A percentile compares a stretch with the other conserved stretches of the same genome.
Evolutionary conservation across 2,329 filamentous ascomycete species (phyloP).

Genomic region (Pleurostoma richardsiae): DNA sequence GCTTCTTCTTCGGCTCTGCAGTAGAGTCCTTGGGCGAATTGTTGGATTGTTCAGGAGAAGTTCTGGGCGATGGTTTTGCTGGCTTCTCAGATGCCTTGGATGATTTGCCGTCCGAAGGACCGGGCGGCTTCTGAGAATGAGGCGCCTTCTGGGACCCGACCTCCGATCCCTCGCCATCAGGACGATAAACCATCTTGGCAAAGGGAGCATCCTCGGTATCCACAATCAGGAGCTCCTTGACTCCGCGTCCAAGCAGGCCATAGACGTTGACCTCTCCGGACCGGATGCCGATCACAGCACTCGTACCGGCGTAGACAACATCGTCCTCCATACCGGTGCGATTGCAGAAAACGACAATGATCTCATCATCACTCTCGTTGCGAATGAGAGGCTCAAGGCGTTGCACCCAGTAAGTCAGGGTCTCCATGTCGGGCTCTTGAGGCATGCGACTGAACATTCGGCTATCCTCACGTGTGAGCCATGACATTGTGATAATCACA

Average conservation of each 20-base stretch:
- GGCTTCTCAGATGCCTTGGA: not conserved
- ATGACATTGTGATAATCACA: constrained; percentile 72
- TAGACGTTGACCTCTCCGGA: constrained; percentile 53
- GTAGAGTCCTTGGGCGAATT: not conserved
- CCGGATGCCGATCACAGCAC: constrained; percentile 54
- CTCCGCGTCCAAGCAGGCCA: constrained; percentile 55
- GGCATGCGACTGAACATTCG: constrained; percentile 32
- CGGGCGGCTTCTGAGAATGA: no score
- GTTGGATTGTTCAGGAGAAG: not conserved
- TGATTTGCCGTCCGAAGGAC: no score
- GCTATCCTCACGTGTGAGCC: constrained; percentile 50
- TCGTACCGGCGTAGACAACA: constrained; percentile 60
- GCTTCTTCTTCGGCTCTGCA: not conserved
- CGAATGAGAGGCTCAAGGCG: constrained; percentile 51
- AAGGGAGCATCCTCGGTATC: constrained; percentile 37
- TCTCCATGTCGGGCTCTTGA: constrained; percentile 53
- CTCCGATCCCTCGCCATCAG: constrained; percentile 9
- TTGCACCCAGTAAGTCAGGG: constrained; percentile 60
- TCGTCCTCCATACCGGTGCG: constrained; percentile 54
- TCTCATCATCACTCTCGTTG: constrained; percentile 38
- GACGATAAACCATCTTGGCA: constrained; percentile 27
- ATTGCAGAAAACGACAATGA: constrained; percentile 59
- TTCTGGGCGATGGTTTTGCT: constrained; percentile 5
- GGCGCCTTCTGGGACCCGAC: not conserved
- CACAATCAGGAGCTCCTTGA: constrained; percentile 54